These are phyloP conservation scores for Tricholomella constricta DNA, from an alignment of 768 basidiomycete species.

Conservation along the genomic window DNA sequence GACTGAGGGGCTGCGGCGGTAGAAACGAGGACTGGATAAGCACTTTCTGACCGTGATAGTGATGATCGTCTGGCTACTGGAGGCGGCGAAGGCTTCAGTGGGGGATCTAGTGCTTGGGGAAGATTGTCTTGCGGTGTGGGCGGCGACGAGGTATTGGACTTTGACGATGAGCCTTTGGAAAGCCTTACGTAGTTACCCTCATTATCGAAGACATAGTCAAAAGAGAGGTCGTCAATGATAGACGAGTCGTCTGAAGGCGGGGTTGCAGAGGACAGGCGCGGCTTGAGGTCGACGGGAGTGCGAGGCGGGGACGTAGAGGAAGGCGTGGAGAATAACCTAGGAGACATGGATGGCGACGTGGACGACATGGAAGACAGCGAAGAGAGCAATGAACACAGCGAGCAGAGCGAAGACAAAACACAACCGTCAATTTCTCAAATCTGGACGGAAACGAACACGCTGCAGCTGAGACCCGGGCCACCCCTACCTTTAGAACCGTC, in stretches of 20 bases:
- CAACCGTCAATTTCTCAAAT: slow-evolving; percentile 15
- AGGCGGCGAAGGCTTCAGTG: slow-evolving; percentile 37
- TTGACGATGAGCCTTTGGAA: slow-evolving; percentile 51
- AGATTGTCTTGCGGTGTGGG: slow-evolving; percentile 45
- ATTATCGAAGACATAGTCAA: slow-evolving; percentile 61
- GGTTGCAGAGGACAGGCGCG: slow-evolving; percentile 30
- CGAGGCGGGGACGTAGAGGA: slow-evolving; percentile 41
- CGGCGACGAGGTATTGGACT: slow-evolving; percentile 47
- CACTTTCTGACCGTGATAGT: slow-evolving; percentile 69
- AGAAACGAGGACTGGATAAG: slow-evolving; percentile 47
- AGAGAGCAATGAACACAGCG: slow-evolving; percentile 29
- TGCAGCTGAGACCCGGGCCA: slow-evolving; percentile 31
- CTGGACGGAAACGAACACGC: slow-evolving; percentile 28
- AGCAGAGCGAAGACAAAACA: slow-evolving; percentile 21
- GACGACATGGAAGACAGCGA: slow-evolving; percentile 27
- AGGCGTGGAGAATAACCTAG: slow-evolving; percentile 17
- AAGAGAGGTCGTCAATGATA: slow-evolving; percentile 63
- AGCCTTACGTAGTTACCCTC: slow-evolving; percentile 58
- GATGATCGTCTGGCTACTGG: slow-evolving; percentile 48
- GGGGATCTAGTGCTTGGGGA: slow-evolving; percentile 39
- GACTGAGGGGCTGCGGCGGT: slow-evolving; percentile 19
- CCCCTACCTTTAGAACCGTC: slow-evolving; percentile 2
- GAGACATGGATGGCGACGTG: slow-evolving; percentile 18
- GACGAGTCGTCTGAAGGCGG: slow-evolving; percentile 60
- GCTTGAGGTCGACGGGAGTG: slow-evolving; percentile 39